These are phyloP conservation scores for Piromyces finnis DNA, from an alignment of 192 early-diverging fungal species.

Conservation along the genomic window DNA sequence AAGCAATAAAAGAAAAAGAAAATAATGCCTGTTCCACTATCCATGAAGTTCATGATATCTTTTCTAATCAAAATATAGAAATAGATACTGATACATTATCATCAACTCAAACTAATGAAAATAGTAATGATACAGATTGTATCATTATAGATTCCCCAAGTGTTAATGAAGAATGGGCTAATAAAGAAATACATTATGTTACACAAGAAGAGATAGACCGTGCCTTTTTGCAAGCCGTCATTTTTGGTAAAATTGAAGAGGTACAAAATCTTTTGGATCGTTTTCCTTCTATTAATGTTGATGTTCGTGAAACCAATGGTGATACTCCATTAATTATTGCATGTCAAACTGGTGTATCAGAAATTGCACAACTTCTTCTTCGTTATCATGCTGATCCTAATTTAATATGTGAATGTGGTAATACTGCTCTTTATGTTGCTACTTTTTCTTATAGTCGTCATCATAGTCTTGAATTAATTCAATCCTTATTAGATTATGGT, in stretches of 20 bases:
- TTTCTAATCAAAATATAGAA: too few species aligned
- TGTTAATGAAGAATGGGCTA: too few species aligned
- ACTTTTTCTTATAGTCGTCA: neutral
- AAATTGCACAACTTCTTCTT: neutral
- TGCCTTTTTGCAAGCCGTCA: neutral
- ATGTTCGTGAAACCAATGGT: neutral
- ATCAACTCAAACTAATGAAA: too few species aligned
- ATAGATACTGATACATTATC: too few species aligned
- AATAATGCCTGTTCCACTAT: too few species aligned
- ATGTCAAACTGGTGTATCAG: neutral
- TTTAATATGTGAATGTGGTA: neutral
- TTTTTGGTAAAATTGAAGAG: neutral
- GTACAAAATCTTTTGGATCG: neutral
- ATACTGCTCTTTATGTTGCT: neutral
- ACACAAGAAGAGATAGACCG: neutral
- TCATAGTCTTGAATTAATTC: neutral
- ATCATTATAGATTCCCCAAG: too few species aligned
- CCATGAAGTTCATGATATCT: too few species aligned
- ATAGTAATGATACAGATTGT: too few species aligned
- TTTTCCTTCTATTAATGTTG: neutral
- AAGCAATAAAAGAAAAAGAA: too few species aligned
- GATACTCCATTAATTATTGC: neutral
- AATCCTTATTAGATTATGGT: neutral
- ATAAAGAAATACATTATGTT: too few species aligned
- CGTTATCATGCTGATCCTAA: neutral